Percentiles rank a stretch among this genome's conserved stretches.
Conservation (phyloP, 1,284 basidiomycete species). For the Leccinum griseonigrum region DNA sequence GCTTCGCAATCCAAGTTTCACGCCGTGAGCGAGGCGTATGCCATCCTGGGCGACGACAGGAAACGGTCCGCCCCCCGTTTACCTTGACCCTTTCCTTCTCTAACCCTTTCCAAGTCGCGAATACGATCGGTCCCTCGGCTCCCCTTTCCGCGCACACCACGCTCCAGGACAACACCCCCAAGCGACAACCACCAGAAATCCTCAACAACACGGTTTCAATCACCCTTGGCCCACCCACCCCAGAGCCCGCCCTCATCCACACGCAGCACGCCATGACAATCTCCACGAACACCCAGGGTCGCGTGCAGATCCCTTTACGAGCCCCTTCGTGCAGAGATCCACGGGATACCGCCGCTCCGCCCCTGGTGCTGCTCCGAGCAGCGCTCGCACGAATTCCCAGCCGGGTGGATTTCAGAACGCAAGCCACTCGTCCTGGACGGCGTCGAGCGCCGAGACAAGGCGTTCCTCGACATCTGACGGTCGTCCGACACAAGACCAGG, state of each 20-base stretch:
- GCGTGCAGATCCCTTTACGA: background rate
- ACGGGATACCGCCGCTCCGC: background rate
- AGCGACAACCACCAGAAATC: constrained; percentile 27
- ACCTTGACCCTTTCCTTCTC: background rate
- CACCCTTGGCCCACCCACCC: constrained; percentile 29
- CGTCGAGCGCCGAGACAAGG: background rate
- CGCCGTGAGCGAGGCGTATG: constrained; percentile 48
- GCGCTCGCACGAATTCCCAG: background rate
- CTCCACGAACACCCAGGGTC: background rate
- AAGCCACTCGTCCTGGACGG: background rate
- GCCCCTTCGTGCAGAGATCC: background rate
- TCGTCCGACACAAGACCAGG: background rate
- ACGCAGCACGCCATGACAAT: background rate
- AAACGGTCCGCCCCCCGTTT: constrained; percentile 35
- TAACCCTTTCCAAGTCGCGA: constrained; percentile 24
- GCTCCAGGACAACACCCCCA: constrained; percentile 27
- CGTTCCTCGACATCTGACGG: background rate
- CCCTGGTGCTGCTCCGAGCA: background rate
- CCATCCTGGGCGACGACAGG: constrained; percentile 45
- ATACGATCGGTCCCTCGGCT: constrained; percentile 27
- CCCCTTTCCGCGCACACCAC: constrained; percentile 5
- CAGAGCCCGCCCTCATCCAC: background rate
- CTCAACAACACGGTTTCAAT: constrained; percentile 27
- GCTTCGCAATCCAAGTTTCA: constrained; percentile 43
- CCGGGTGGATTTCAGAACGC: background rate